These are phyloP conservation scores for Fragilaria crotonensis DNA, from an alignment of 108 stramenopile genomes.

Conservation along the genomic window DNA sequence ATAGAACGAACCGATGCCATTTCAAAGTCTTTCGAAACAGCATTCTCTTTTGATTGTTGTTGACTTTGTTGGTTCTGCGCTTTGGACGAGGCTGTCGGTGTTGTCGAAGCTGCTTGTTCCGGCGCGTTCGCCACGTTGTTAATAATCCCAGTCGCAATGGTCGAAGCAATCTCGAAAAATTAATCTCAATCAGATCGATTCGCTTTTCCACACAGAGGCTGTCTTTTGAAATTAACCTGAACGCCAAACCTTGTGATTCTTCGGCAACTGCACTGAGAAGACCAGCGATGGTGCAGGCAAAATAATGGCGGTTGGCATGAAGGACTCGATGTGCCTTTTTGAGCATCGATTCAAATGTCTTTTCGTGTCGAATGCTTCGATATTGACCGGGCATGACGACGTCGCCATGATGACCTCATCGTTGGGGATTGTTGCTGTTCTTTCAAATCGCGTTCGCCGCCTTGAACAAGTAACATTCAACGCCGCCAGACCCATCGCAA, in stretches of 20 bases:
- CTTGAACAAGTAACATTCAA: too few relatives aligned
- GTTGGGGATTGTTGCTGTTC: too few relatives aligned
- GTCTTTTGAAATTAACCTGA: slow-evolving; percentile 43
- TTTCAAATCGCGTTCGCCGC: too few relatives aligned
- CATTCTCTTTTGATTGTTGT: not conserved
- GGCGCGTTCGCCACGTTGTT: slow-evolving; percentile 10
- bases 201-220: slow-evolving; percentile 66
- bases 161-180: slow-evolving; percentile 69
- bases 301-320: slow-evolving; percentile 13
- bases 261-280: slow-evolving; percentile 70
- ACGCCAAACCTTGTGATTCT: slow-evolving; percentile 60
- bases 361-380: slow-evolving; percentile 53
- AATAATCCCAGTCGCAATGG: slow-evolving; percentile 63
- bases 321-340: not conserved
- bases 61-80: not conserved
- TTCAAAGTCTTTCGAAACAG: not conserved
- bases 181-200: slow-evolving; percentile 62
- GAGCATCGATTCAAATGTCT: slow-evolving; percentile 3
- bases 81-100: not conserved
- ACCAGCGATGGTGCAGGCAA: slow-evolving; percentile 68
- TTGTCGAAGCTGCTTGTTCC: slow-evolving; percentile 13
- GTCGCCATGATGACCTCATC: slow-evolving; percentile 35
- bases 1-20: slow-evolving; percentile 24
- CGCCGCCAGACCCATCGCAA: too few relatives aligned
- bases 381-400: slow-evolving; percentile 49